These are phyloP conservation scores for Plectosphaerella cucumerina DNA, from an alignment of 2,329 filamentous ascomycete genomes.

Conservation along the genomic window DNA sequence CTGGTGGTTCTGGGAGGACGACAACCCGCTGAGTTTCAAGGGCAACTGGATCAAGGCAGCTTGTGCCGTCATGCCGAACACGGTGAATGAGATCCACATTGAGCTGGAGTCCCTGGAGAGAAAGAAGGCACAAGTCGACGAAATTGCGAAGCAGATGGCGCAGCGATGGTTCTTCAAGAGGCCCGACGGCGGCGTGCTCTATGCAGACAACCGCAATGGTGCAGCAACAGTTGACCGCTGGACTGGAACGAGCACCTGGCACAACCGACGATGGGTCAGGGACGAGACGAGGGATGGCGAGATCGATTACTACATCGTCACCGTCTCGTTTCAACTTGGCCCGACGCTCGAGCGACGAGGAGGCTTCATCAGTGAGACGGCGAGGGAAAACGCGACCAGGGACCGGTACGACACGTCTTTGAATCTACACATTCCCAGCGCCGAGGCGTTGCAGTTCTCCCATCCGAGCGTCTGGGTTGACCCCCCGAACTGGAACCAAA, in stretches of 20 bases:
- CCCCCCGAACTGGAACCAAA: no score
- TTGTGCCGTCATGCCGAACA: conserved; percentile 17
- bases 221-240: conserved; percentile 29
- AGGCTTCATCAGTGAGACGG: not conserved
- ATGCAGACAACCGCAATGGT: conserved; percentile 17
- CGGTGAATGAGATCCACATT: conserved; percentile 32
- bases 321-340: conserved; percentile 28
- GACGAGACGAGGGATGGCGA: conserved; percentile 30
- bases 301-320: conserved; percentile 39
- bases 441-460: no score
- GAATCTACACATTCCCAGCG: no score
- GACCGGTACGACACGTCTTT: no score
- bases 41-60: conserved; percentile 29
- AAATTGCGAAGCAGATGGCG: conserved; percentile 27
- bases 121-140: conserved; percentile 38
- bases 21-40: conserved; percentile 28
- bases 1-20: conserved; percentile 40
- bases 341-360: conserved; percentile 12
- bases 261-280: conserved; percentile 29
- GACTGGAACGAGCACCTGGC: conserved; percentile 40
- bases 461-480: no score
- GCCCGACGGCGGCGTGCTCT: conserved; percentile 24
- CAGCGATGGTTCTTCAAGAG: conserved; percentile 29
- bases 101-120: conserved; percentile 44
- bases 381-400: not conserved